Evolutionary conservation across 169 alveolate genomes (phyloP), one percentile per base, ranked within the genome.

Genomic region (Cryptosporidium meleagridis): DNA sequence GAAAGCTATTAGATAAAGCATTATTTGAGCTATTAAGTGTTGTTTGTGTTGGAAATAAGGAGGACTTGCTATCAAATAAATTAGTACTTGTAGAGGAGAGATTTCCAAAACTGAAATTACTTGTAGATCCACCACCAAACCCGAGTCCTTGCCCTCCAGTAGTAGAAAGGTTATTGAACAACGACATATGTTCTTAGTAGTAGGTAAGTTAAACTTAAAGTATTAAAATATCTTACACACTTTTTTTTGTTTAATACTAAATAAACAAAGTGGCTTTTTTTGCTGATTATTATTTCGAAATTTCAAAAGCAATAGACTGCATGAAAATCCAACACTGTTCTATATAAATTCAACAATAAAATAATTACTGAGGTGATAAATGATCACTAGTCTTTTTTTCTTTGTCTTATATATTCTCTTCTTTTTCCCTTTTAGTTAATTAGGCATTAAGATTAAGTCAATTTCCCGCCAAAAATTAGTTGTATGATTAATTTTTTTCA

Each of bases 131-230:
- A 33, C 72, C 70, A 53, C 62, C 67, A 65, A 65, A 65, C 14
- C 72, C 72, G 29, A 33, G 48, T 31, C 72, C 72, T 35, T 65
- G 72, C 14, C 86, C 86, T 53, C 86, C 70, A 45, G 69, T 58
- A 55, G 39, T 58, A 31, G 70, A 33, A 41, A 59, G 33, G 31
- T 58, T 58, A 41, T 70, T 69, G 12, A 73, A 73, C 10, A 73
- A 69, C 35, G 86, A 73, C 86, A 73, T 73, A n/a, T 58, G 6
- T 33, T n/a, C 31, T 39, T 31, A 29, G 3, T 35, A 31, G 23
- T 21, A 23, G 8, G 31, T n/a, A 0, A 21, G 5, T n/a, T 55
- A 6, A 26, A 26, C 35, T 55, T 29, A 5, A 26, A 21, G 7
- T 26, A n/a, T 55, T 1, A 23, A 55, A n/a, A 26, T 55, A 55